Evolutionary conservation across 1,284 basidiomycete genomes (phyloP), one percentile per base, ranked within the genome.

Genomic region (Apiotrichum sp.): DNA sequence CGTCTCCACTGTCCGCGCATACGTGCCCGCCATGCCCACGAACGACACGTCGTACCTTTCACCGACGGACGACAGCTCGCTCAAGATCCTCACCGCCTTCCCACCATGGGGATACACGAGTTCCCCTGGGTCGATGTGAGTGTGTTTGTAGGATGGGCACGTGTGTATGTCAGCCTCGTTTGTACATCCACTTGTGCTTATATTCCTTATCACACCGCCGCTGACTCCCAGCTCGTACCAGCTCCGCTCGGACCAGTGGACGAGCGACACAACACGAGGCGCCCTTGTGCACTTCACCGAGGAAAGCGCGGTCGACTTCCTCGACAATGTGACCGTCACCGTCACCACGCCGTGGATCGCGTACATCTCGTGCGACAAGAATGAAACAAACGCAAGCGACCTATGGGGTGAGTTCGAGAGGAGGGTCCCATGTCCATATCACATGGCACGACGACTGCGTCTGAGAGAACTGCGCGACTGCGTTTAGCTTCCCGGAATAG

Each of bases 261-360:
- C 16, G 55, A 64, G 3, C 8, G 73, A 75, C 11, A 59, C 65
- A 1, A 73, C 73, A 3, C 61, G 88, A 82, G 89, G 89, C 29
- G 85, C 84, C 11, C 72, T 92, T 35, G 84, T 90, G 16, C 87
- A 88, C 71, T 91, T 91, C 67, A 82, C 85, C 0, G 88, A 90
- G 59, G 60, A 63, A 2, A 62, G 56, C 4, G 66, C 31, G 11
- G 9, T 8, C 32, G 44, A 7, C 32, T 11, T 32, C 31, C 11
- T 31, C 5, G 50, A 66, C 35, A 88, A 86, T 83, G 33, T 80
- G 70, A 5, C 11, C 29, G 4, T 66, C 76, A 0, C 70, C 75
- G 0, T 56, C 77, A 2, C 22, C 22, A 88, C 89, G 0, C 89
- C 90, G 6, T 93, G 89, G 89, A 88, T 93, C 61, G 90, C 91